Conservation (phyloP, 768 basidiomycete genomes). For the Coprinellus micaceus region DNA sequence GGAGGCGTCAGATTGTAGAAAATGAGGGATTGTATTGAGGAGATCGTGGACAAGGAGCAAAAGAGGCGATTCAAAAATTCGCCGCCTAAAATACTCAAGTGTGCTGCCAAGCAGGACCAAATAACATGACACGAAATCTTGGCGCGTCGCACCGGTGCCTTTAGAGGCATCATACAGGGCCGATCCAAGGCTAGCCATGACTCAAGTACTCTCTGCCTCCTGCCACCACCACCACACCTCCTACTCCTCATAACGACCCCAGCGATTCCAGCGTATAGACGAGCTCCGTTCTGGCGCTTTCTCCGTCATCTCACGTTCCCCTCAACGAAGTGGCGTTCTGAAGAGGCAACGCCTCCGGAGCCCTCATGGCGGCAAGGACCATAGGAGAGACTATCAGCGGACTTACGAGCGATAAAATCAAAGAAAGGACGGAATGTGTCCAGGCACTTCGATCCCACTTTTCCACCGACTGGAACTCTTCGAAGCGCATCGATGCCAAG, state of each 20-base stretch:
- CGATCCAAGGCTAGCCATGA: neutral
- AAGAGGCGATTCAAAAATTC: neutral
- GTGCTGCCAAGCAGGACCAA: constrained; percentile 19
- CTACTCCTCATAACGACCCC: too few species aligned
- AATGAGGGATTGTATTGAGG: neutral
- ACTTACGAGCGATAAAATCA: constrained; percentile 61
- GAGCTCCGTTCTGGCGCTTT: too few species aligned
- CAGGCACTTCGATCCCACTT: constrained; percentile 49
- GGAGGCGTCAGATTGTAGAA: constrained; percentile 1
- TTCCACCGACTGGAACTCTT: constrained; percentile 42
- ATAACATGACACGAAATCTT: constrained; percentile 17
- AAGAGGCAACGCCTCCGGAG: too few species aligned
- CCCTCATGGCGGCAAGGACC: too few species aligned
- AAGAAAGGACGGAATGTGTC: constrained; percentile 66
- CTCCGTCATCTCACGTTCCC: too few species aligned
- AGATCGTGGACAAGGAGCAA: neutral
- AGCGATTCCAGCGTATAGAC: too few species aligned
- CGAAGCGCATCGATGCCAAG: constrained; percentile 10
- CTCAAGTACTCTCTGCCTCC: too few species aligned
- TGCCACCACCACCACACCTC: too few species aligned
- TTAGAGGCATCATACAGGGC: neutral
- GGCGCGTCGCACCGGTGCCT: neutral
- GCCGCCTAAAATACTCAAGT: neutral
- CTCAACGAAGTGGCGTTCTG: too few species aligned
- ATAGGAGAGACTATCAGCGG: constrained; percentile 35